Evolutionary conservation across 2,329 filamentous ascomycete genomes (phyloP), one percentile per base, ranked within the genome.

Genomic region (Sporothrix euskadiensis): DNA sequence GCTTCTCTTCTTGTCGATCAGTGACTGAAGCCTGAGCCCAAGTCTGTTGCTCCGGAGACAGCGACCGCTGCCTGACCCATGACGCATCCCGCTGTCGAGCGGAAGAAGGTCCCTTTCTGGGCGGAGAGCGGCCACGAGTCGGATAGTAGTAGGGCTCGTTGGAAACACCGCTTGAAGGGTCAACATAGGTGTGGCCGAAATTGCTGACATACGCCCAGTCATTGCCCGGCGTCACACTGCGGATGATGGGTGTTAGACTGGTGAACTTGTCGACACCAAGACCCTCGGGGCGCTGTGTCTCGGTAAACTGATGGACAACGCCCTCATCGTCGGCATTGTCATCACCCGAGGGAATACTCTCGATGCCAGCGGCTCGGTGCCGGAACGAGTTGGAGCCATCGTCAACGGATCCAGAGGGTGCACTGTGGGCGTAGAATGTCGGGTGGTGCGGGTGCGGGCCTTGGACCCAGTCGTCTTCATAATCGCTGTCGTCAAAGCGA

Each of bases 61-160:
- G 12, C 30, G 59, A 59, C 19, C 9, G 12, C 30, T 56, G 39
- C n/a, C 65, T 49, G 4, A 68, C 22, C 73, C 65, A 72, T 2
- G 73, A 74, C 3, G 19, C 63, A 47, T 44, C 49, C 4, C 32
- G 71, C 4, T 22, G 71, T 19, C 35, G 26, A 32, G 16, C 35
- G 47, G 44, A 47, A 19, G 19, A 35, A 10, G 57, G 3, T 22
- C 22, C 32, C 2, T n/a, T n/a, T 39, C 47, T 26, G 1, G 87
- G 85, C 0, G 87, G 87, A 32, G 87, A 89, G 41, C 87, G 83
- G 6, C 87, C 87, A 61, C 87, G 82, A 12, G 81, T 82, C 6
- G 85, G 84, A 75, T 84, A 85, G 76, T 84, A 82, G 76, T 70
- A 84, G 1, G 82, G 79, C 44, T 86, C 84, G 22, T 85, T 81